Percentiles rank a stretch among this genome's conserved stretches.
These are phyloP conservation scores for Aspergillus ibericus DNA, from an alignment of 2,329 filamentous ascomycete genomes.

Conservation along the genomic window DNA sequence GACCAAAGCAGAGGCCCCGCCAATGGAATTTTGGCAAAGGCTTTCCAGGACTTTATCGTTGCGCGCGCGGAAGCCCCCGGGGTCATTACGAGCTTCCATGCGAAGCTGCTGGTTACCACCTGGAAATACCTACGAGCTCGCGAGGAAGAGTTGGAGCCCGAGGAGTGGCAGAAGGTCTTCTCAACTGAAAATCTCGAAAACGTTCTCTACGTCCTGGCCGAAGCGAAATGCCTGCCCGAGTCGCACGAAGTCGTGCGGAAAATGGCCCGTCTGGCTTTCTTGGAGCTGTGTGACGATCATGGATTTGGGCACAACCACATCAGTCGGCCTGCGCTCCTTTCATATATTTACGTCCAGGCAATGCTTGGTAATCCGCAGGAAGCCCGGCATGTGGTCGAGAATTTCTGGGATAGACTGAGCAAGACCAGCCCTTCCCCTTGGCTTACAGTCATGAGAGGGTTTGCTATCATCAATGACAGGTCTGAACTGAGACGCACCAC, in stretches of 20 bases:
- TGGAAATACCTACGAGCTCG: slow-evolving; percentile 59
- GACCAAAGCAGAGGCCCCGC: slow-evolving; percentile 66
- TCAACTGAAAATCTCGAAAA: slow-evolving; percentile 42
- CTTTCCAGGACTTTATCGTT: slow-evolving; percentile 64
- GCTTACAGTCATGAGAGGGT: slow-evolving; percentile 59
- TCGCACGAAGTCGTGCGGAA: slow-evolving; percentile 41
- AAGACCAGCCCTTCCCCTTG: slow-evolving; percentile 40
- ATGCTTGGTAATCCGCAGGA: slow-evolving; percentile 57
- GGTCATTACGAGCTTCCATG: slow-evolving; percentile 65
- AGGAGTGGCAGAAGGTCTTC: slow-evolving; percentile 39
- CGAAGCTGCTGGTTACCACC: slow-evolving; percentile 59
- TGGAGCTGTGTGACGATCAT: slow-evolving; percentile 39
- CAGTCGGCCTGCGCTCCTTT: slow-evolving; percentile 40
- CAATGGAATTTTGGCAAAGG: slow-evolving; percentile 62
- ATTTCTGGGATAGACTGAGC: slow-evolving; percentile 39
- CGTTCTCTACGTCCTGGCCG: slow-evolving; percentile 41
- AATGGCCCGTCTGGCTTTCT: slow-evolving; percentile 41
- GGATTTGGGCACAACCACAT: slow-evolving; percentile 43
- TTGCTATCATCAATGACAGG: slow-evolving; percentile 60
- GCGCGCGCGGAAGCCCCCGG: slow-evolving; percentile 51
- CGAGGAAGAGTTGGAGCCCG: slow-evolving; percentile 30
- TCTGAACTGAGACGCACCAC: slow-evolving; percentile 59
- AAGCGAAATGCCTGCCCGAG: slow-evolving; percentile 36
- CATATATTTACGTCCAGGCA: slow-evolving; percentile 54
- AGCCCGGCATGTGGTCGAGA: slow-evolving; percentile 50